Conservation (phyloP, 2,329 filamentous ascomycete genomes). For the Trichoderma oligosporum region DNA sequence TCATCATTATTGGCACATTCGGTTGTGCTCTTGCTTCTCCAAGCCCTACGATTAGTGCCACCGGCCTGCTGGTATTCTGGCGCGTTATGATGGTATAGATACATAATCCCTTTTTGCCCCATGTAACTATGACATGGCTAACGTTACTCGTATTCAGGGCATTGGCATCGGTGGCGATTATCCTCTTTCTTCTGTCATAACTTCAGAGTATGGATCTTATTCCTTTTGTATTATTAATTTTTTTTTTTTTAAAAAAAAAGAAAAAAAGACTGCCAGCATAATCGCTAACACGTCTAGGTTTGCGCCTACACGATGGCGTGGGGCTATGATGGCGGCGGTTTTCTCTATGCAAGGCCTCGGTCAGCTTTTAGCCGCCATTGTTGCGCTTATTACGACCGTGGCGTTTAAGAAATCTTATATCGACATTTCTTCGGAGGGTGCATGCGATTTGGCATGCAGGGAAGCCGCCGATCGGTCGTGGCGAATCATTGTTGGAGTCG, state of each 20-base stretch:
- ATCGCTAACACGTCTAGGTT: constrained; percentile 48
- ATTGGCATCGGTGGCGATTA: constrained; percentile 80
- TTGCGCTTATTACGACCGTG: constrained; percentile 65
- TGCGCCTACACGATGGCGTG: constrained; percentile 75
- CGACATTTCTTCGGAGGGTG: constrained; percentile 37
- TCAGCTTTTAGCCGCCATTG: constrained; percentile 67
- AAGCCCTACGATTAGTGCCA: constrained; percentile 57
- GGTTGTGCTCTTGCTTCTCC: constrained; percentile 61
- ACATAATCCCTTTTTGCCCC: background rate
- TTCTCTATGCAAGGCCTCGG: constrained; percentile 84
- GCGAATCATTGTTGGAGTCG: constrained; percentile 76
- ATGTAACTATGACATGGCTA: background rate
- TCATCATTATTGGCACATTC: constrained; percentile 68
- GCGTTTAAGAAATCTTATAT: constrained; percentile 56
- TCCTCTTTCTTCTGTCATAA: constrained; percentile 75
- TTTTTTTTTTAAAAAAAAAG: too few species aligned
- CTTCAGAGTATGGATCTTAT: constrained; percentile 55
- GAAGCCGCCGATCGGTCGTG: constrained; percentile 75
- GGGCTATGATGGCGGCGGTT: constrained; percentile 77
- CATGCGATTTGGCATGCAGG: constrained; percentile 61
- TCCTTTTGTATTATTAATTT: constrained; percentile 21
- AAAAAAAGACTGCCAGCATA: constrained; percentile 13
- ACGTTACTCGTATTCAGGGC: constrained; percentile 40
- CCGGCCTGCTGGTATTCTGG: constrained; percentile 67
- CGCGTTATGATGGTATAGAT: constrained; percentile 61